Percentiles rank a stretch among this genome's conserved stretches.
Conservation (phyloP, 2,329 filamentous ascomycete species). For the Botrytis hyacinthi region DNA sequence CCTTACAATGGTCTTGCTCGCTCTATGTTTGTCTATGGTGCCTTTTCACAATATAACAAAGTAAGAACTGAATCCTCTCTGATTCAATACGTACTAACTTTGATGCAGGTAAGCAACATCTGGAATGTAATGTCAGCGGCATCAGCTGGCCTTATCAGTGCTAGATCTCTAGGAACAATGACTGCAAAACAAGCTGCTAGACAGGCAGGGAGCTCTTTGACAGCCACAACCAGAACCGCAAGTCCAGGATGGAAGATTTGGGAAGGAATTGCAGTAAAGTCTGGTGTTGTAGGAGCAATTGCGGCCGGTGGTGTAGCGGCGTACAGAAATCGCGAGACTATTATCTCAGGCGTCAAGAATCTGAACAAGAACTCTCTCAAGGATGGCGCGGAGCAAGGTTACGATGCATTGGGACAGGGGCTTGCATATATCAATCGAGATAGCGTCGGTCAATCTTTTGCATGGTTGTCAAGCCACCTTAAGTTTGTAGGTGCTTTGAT, state of each 20-base stretch:
- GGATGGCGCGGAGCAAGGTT: constrained; percentile 44
- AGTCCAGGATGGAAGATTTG: constrained; percentile 50
- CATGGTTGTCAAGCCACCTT: constrained; percentile 78
- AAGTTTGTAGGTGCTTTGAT: constrained; percentile 81
- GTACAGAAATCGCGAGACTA: constrained; percentile 72
- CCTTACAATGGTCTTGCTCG: constrained; percentile 69
- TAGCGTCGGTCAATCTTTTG: constrained; percentile 65
- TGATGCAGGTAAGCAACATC: constrained; percentile 50
- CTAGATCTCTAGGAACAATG: constrained; percentile 33
- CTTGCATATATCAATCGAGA: constrained; percentile 57
- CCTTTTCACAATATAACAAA: constrained; percentile 58
- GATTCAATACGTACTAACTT: neutral
- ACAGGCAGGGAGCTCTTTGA: constrained; percentile 22
- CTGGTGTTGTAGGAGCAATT: constrained; percentile 77
- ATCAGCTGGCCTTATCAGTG: constrained; percentile 47
- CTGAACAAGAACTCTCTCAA: constrained; percentile 38
- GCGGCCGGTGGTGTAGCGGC: constrained; percentile 78
- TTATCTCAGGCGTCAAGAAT: constrained; percentile 50
- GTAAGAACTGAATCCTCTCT: constrained; percentile 35
- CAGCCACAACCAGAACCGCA: constrained; percentile 24
- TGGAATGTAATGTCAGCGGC: constrained; percentile 58
- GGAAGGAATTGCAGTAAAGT: constrained; percentile 70
- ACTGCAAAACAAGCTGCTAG: constrained; percentile 33
- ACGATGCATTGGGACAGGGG: constrained; percentile 44
- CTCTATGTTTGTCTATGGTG: constrained; percentile 60